A percentile compares a stretch with the other conserved stretches of the same genome.
phyloP scores from a whole-genome alignment of 352 stramenopile genomes.

The Ophiocytium majus region DNA sequence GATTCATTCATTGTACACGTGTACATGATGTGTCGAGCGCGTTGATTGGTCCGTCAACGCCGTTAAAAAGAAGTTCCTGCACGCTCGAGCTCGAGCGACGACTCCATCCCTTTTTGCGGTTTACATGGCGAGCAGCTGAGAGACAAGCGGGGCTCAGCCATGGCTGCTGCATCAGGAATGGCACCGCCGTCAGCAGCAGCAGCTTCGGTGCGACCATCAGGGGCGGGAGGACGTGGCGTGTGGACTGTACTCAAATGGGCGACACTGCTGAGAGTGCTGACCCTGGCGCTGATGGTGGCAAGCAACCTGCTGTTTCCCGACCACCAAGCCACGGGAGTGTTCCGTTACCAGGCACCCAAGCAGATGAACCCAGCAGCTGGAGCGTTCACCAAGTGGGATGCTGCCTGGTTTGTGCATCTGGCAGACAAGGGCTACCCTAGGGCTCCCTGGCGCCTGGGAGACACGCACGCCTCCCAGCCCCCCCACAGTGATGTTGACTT shows the following conservation, averaged over 20 bases:
- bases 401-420: slow-evolving; percentile 48
- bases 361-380: neutral
- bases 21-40: too few relatives aligned
- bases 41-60: too few relatives aligned
- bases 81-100: too few relatives aligned
- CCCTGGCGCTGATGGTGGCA: slow-evolving; percentile 39
- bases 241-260: slow-evolving; percentile 14
- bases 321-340: slow-evolving; percentile 39
- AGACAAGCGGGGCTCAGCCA: too few relatives aligned
- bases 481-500: slow-evolving; percentile 20
- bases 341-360: slow-evolving; percentile 1
- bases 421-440: slow-evolving; percentile 42
- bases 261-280: slow-evolving; percentile 24
- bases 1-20: too few relatives aligned
- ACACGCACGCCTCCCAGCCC: neutral
- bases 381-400: slow-evolving; percentile 46
- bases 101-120: too few relatives aligned
- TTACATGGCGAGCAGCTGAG: too few relatives aligned
- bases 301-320: slow-evolving; percentile 37
- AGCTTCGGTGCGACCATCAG: too few relatives aligned
- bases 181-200: too few relatives aligned
- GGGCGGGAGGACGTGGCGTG: too few relatives aligned
- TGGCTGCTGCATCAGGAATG: too few relatives aligned
- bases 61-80: too few relatives aligned
- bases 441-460: neutral